Base-by-base conservation (phyloP, 1,284 basidiomycete species). In the Naganishia cerealis region DNA sequence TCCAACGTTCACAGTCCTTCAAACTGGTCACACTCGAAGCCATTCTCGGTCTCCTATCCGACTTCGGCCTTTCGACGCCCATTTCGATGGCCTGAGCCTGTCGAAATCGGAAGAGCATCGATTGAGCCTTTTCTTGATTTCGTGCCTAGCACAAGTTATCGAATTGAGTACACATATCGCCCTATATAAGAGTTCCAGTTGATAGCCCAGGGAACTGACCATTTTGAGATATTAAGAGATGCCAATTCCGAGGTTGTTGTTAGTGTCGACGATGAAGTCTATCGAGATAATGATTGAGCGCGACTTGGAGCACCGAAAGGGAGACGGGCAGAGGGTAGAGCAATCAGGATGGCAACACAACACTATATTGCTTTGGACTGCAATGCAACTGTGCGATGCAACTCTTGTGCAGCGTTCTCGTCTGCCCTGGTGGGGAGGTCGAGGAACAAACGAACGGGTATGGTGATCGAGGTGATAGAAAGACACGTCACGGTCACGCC, bases 91-190 rank as follows among this genome's bases (percentile, higher is more conserved):
- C 93, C 81, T 99, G 95, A 63, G 92, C 91, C 81, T 98, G 94
- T 69, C 95, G 90, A 82, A 99, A 99, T 72, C 95, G 93, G 81
- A 96, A 97, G 62, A 99, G 87, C 94, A 97, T 98, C 57, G 94
- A 96, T 81, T 95, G 93, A 0, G 93, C 91, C 80, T 96, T 97
- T 81, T 96, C 94, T 80, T 93, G 90, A 89, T 96, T 96, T 81
- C 93, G 90, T 74, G 93, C 92, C 93, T 92, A 52, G 6, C 21
- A 40, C 13, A 33, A 9, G 18, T 8, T 2, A 36, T 21, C n/a
- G n/a, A n/a, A 24, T 12, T 24, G 1, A 50, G 46, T 24, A 24
- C 13, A 10, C 24, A 24, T 50, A 13, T 50, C 3, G n/a, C n/a
- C 9, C 21, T 50, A 24, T 9, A 50, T 13, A 21, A 24, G 24